Evolutionary conservation across 2,329 filamentous ascomycete species (phyloP).

Genomic region (Penicillium sp.): DNA sequence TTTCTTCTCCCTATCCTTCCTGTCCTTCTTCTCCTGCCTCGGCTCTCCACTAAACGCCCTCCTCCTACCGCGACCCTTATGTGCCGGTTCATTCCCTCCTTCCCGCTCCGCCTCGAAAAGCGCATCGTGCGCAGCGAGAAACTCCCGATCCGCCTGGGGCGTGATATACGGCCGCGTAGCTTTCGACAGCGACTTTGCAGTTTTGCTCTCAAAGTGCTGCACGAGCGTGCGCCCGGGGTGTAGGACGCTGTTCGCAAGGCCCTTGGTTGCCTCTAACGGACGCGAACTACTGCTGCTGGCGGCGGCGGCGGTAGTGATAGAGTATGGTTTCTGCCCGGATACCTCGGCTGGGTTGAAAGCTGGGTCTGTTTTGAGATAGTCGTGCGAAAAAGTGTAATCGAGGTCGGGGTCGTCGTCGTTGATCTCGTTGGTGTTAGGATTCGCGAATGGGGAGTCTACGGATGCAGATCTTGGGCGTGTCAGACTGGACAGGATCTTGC

Average conservation of each 20-base stretch:
- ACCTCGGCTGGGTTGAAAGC: slow-evolving; percentile 31
- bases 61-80: not conserved
- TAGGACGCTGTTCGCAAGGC: slow-evolving; percentile 21
- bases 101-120: slow-evolving; percentile 17
- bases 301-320: slow-evolving; percentile 15
- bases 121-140: slow-evolving; percentile 19
- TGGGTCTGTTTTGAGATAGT: slow-evolving; percentile 21
- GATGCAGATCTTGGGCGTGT: not conserved
- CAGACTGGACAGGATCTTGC: not conserved
- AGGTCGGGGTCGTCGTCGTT: not conserved
- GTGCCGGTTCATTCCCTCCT: slow-evolving; percentile 15
- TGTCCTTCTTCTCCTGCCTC: not conserved
- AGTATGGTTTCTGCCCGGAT: slow-evolving; percentile 16
- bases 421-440: not conserved
- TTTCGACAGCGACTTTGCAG: slow-evolving; percentile 28
- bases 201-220: slow-evolving; percentile 26
- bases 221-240: slow-evolving; percentile 30
- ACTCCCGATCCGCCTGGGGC: slow-evolving; percentile 26
- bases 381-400: slow-evolving; percentile 4
- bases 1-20: not conserved
- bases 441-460: not conserved
- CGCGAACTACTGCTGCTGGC: slow-evolving; percentile 6
- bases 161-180: slow-evolving; percentile 33
- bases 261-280: slow-evolving; percentile 15
- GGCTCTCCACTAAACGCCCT: not conserved